These are phyloP conservation scores for Penicillium angulare DNA, from an alignment of 495 filamentous ascomycete species.

Conservation along the genomic window DNA sequence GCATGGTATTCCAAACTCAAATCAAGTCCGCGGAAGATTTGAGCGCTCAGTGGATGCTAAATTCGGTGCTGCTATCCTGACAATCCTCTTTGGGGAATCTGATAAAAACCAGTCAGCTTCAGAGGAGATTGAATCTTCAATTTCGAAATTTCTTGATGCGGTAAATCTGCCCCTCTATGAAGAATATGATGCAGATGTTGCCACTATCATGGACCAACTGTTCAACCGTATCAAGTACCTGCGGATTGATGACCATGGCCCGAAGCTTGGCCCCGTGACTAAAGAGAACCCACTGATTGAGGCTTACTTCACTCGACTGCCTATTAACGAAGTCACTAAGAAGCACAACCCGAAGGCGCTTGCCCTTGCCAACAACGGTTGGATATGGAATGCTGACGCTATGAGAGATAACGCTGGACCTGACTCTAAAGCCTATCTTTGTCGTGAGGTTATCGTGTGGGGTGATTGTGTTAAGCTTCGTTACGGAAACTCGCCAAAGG, in stretches of 20 bases:
- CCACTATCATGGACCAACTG: slow-evolving; percentile 81
- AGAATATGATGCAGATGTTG: slow-evolving; percentile 83
- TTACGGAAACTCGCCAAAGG: slow-evolving; percentile 76
- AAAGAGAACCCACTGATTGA: slow-evolving; percentile 82
- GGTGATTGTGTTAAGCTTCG: slow-evolving; percentile 97
- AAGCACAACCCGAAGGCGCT: slow-evolving; percentile 75
- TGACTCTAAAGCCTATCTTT: slow-evolving; percentile 82
- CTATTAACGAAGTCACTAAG: slow-evolving; percentile 71
- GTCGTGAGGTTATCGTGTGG: slow-evolving; percentile 96
- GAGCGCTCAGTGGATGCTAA: slow-evolving; percentile 64
- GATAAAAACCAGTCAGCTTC: slow-evolving; percentile 46
- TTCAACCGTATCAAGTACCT: slow-evolving; percentile 94
- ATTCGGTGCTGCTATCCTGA: slow-evolving; percentile 66
- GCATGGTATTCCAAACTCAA: slow-evolving; percentile 64
- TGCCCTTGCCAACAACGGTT: slow-evolving; percentile 92
- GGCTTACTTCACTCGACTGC: slow-evolving; percentile 91
- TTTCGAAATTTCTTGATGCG: slow-evolving; percentile 70
- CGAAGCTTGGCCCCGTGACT: slow-evolving; percentile 78
- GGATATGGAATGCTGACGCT: slow-evolving; percentile 97
- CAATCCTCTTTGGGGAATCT: slow-evolving; percentile 66
- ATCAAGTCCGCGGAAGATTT: slow-evolving; percentile 76
- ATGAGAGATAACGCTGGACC: slow-evolving; percentile 92
- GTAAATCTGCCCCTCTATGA: slow-evolving; percentile 84
- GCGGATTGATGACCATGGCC: slow-evolving; percentile 86
- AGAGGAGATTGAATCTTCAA: slow-evolving; percentile 44